Evolutionary conservation across 2,329 filamentous ascomycete species (phyloP).

Genomic region (Colletotrichum sp.): DNA sequence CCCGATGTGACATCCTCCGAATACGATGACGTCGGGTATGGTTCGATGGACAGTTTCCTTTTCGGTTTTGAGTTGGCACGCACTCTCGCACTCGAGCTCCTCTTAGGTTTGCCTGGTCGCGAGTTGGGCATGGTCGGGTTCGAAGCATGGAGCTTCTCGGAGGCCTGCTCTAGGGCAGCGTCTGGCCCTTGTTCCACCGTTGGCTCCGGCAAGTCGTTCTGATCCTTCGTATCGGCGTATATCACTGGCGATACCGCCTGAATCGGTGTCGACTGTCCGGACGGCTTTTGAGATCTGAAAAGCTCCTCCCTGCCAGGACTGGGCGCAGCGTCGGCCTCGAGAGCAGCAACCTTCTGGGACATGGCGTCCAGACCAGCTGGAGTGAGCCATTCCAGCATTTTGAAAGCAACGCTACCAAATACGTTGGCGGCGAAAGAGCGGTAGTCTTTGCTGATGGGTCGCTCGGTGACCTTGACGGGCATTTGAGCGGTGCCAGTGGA

Average conservation of each 20-base stretch:
- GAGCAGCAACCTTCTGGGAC: slow-evolving; percentile 40
- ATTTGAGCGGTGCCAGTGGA: slow-evolving; percentile 13
- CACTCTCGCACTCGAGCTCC: slow-evolving; percentile 28
- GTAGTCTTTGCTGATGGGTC: slow-evolving; percentile 58
- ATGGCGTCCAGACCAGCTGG: slow-evolving; percentile 60
- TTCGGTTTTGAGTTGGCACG: slow-evolving; percentile 32
- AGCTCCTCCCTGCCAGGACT: not conserved
- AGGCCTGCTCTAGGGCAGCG: not conserved
- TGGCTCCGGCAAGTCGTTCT: slow-evolving; percentile 14
- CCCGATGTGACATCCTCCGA: slow-evolving; percentile 34
- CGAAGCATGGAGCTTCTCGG: slow-evolving; percentile 8
- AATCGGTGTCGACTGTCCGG: slow-evolving; percentile 11
- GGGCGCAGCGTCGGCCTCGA: slow-evolving; percentile 30
- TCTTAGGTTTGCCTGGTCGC: slow-evolving; percentile 11
- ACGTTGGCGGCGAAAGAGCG: slow-evolving; percentile 67
- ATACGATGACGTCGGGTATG: slow-evolving; percentile 27
- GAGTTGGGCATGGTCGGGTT: not conserved
- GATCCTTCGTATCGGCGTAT: slow-evolving; percentile 23
- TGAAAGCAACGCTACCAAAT: slow-evolving; percentile 70
- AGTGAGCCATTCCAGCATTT: slow-evolving; percentile 75
- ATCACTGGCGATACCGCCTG: slow-evolving; percentile 7
- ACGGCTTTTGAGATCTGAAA: slow-evolving; percentile 5
- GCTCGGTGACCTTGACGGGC: slow-evolving; percentile 47
- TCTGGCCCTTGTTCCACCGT: not conserved
- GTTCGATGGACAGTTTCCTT: slow-evolving; percentile 33